These are phyloP conservation scores for Microcera coccophila DNA, from an alignment of 2,329 filamentous ascomycete species.

Conservation along the genomic window DNA sequence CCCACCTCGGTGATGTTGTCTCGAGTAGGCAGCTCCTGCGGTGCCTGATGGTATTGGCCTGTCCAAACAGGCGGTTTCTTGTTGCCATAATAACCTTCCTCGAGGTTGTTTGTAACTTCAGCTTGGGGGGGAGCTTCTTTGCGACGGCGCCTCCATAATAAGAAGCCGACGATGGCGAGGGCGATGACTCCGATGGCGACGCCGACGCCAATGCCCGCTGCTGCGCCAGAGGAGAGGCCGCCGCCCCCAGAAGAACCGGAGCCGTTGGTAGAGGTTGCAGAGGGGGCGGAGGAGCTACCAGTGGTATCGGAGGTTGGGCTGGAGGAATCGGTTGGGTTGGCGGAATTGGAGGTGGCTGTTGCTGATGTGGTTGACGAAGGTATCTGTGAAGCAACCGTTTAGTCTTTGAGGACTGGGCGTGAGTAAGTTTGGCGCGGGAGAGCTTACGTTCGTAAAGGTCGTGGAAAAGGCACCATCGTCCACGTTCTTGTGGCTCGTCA, in stretches of 20 bases:
- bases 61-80: background rate
- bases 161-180: slow-evolving; percentile 20
- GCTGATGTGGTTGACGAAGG: slow-evolving; percentile 3
- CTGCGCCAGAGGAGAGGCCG: slow-evolving; percentile 27
- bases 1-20: no score
- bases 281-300: background rate
- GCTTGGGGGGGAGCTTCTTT: background rate
- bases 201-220: slow-evolving; percentile 31
- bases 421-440: background rate
- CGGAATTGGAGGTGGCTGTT: slow-evolving; percentile 9
- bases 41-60: background rate
- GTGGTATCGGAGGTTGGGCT: slow-evolving; percentile 1
- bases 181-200: slow-evolving; percentile 25
- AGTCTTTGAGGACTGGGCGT: no score
- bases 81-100: no score
- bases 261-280: background rate
- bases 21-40: slow-evolving; percentile 7
- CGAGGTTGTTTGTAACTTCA: no score
- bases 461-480: slow-evolving; percentile 34
- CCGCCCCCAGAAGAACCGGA: slow-evolving; percentile 1
- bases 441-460: slow-evolving; percentile 27
- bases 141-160: slow-evolving; percentile 27
- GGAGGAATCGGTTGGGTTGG: slow-evolving; percentile 4
- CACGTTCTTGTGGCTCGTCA: slow-evolving; percentile 29
- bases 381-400: slow-evolving; percentile 3